Conservation (phyloP, 257 asterid species). For the Solanum dulcamara region DNA sequence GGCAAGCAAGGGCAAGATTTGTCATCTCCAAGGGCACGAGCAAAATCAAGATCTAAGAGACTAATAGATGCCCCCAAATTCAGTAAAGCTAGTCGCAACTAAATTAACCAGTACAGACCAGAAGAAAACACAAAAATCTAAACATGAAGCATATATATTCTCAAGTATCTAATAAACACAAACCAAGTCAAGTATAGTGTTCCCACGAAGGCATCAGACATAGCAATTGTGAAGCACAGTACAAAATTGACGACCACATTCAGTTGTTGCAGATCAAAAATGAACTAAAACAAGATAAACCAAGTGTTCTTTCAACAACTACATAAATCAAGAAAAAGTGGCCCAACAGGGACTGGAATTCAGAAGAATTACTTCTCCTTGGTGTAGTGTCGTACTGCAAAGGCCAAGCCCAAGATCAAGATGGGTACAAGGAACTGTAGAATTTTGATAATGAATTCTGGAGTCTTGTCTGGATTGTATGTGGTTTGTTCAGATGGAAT, state of each 20-base stretch:
- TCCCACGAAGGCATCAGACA: background rate
- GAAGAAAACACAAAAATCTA: background rate
- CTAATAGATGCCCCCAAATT: background rate
- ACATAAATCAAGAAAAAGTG: slow-evolving; percentile 1
- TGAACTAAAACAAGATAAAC: background rate
- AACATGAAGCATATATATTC: background rate
- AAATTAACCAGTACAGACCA: background rate
- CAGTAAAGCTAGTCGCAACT: background rate
- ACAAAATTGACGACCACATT: background rate
- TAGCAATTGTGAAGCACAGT: background rate
- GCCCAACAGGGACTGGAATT: background rate
- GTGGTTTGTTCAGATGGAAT: slow-evolving; percentile 25
- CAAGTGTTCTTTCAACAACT: slow-evolving; percentile 9
- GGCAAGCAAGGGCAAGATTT: background rate
- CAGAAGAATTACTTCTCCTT: slow-evolving; percentile 39
- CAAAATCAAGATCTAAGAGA: background rate
- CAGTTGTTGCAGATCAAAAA: background rate
- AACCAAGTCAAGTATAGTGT: background rate
- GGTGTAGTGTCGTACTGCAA: slow-evolving; percentile 63
- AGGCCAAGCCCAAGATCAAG: slow-evolving; percentile 67
- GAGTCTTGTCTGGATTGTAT: slow-evolving; percentile 41
- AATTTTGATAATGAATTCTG: slow-evolving; percentile 54
- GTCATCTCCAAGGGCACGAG: background rate
- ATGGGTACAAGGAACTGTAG: slow-evolving; percentile 73
- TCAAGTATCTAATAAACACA: background rate